Evolutionary conservation across 352 stramenopile species (phyloP).

Genomic region (Pythium utonaiense): DNA sequence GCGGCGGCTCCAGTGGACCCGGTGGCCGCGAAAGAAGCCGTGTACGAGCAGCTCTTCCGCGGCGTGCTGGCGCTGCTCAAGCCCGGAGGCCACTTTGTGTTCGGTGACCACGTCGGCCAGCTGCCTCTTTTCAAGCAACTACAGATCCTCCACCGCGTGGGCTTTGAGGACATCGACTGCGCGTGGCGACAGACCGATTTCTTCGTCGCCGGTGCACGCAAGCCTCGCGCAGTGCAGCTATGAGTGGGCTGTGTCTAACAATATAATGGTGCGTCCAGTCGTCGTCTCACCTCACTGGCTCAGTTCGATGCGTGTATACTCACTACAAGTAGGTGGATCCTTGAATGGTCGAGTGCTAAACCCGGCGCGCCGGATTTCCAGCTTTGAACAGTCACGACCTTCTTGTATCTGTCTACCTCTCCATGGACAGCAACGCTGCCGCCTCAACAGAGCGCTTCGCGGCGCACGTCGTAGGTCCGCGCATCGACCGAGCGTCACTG

Average conservation of each 20-base stretch:
- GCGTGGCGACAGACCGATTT: constrained; percentile 72
- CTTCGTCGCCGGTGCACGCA: constrained; percentile 62
- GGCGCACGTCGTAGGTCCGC: not conserved
- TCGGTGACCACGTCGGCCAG: constrained; percentile 74
- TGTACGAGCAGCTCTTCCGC: constrained; percentile 58
- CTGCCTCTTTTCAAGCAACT: constrained; percentile 62
- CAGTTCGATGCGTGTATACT: not conserved
- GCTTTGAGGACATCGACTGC: constrained; percentile 74
- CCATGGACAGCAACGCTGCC: not conserved
- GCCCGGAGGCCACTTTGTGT: constrained; percentile 60
- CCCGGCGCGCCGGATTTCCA: not conserved
- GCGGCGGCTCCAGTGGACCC: not conserved
- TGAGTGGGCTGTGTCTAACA: not conserved
- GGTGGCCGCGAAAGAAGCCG: constrained; percentile 18
- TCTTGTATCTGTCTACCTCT: not conserved
- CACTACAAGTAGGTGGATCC: not conserved
- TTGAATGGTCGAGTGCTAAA: not conserved
- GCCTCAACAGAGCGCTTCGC: constrained; percentile 1
- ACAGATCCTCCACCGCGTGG: constrained; percentile 42
- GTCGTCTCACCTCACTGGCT: too few relatives aligned
- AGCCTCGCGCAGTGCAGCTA: constrained; percentile 17
- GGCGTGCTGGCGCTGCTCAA: constrained; percentile 46
- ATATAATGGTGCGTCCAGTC: too few relatives aligned
- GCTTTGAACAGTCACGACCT: constrained; percentile 1
- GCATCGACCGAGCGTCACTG: not conserved